A percentile compares a stretch with the other conserved stretches of the same genome.
Evolutionary conservation across 805 yeast genomes (phyloP).

Genomic region (Starmerella riodocensis): DNA sequence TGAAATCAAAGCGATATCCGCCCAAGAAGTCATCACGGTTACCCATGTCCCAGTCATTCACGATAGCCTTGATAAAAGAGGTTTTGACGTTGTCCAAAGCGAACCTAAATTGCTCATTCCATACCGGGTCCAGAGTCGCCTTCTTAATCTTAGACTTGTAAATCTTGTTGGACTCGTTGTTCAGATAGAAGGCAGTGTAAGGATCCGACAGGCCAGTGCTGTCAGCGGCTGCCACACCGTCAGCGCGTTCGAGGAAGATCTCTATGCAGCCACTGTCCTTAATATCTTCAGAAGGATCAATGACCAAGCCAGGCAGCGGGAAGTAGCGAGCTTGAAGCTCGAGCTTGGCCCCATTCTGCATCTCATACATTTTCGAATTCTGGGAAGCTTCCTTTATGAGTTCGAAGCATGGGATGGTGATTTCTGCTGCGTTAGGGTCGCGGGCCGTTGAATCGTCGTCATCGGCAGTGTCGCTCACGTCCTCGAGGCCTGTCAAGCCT

Average conservation of each 20-base stretch:
- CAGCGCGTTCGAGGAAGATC: constrained; percentile 50
- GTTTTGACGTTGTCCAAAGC: constrained; percentile 14
- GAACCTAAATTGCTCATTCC: constrained; percentile 53
- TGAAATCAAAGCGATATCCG: constrained; percentile 42
- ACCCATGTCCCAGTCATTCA: constrained; percentile 90
- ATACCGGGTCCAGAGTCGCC: constrained; percentile 80
- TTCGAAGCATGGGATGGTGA: constrained; percentile 38
- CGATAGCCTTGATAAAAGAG: constrained; percentile 31
- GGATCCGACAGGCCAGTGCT: constrained; percentile 91
- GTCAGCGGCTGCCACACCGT: constrained; percentile 70
- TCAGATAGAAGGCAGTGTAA: constrained; percentile 53
- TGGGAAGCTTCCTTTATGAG: constrained; percentile 19
- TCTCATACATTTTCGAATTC: constrained; percentile 16
- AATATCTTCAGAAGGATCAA: constrained; percentile 65
- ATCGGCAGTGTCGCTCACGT: constrained; percentile 12
- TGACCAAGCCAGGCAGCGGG: constrained; percentile 44
- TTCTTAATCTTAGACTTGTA: constrained; percentile 69
- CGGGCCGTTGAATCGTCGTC: constrained; percentile 28
- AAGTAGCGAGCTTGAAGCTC: constrained; percentile 43
- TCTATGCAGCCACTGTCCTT: constrained; percentile 60
- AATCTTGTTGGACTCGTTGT: constrained; percentile 42
- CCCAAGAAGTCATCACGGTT: constrained; percentile 77
- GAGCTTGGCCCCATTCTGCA: constrained; percentile 16
- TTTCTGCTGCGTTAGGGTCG: constrained; percentile 25
- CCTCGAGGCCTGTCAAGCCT: constrained; percentile 11